Evolutionary conservation across 192 early-diverging fungal species (phyloP).

Genomic region (Umbelopsis ramanniana): DNA sequence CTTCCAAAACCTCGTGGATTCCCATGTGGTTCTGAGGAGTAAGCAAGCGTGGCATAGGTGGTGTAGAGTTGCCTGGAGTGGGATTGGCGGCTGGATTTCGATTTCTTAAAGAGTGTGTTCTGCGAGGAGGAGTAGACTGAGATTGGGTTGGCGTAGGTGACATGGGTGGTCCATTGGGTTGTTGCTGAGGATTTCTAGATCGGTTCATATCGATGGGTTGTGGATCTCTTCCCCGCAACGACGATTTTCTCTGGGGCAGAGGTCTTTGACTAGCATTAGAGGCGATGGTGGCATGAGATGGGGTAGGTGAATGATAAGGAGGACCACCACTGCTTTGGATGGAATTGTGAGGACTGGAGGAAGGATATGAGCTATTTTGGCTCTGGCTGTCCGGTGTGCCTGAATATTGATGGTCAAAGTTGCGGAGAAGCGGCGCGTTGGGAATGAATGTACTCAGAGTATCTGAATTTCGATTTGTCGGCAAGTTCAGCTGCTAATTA

Average conservation of each 20-base stretch:
- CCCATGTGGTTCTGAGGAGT: background rate
- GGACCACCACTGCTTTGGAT: background rate
- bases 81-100: background rate
- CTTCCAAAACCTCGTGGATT: slow-evolving; percentile 4
- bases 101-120: slow-evolving; percentile 9
- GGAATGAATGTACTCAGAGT: slow-evolving; percentile 29
- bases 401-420: background rate
- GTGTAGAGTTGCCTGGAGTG: background rate
- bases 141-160: slow-evolving; percentile 5
- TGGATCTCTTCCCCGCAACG: slow-evolving; percentile 8
- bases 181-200: too few relatives aligned
- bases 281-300: slow-evolving; percentile 16
- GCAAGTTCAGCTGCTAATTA: background rate
- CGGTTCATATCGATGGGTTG: background rate
- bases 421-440: slow-evolving; percentile 23
- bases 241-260: slow-evolving; percentile 4
- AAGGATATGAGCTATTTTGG: background rate
- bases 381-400: background rate
- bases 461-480: slow-evolving; percentile 27
- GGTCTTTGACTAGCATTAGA: background rate
- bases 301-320: slow-evolving; percentile 3
- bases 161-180: background rate
- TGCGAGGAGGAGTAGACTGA: slow-evolving; percentile 12
- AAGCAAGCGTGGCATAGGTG: slow-evolving; percentile 15
- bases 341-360: slow-evolving; percentile 15